Conservation (phyloP, 2,329 filamentous ascomycete genomes). For the Cordyceps fumosorosea region DNA sequence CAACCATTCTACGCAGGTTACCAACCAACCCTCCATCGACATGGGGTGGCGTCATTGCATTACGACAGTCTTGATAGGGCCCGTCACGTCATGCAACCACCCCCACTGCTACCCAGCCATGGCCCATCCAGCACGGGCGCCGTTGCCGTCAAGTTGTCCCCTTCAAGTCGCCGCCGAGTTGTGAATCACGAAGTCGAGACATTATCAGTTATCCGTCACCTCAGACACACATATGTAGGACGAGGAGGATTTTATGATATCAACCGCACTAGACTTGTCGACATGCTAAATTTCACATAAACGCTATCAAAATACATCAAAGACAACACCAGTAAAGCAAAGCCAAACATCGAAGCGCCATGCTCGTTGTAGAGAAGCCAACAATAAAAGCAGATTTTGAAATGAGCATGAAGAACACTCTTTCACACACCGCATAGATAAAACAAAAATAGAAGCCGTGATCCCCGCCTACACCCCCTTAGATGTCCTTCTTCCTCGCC, state of each 20-base stretch:
- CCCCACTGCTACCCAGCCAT: not conserved
- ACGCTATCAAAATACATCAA: not conserved
- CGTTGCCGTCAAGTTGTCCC: not conserved
- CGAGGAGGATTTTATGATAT: too few species aligned
- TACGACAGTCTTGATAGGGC: not conserved
- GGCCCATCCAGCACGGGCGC: not conserved
- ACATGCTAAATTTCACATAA: not conserved
- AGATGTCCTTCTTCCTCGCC: conserved; percentile 36
- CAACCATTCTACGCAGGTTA: not conserved
- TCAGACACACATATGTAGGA: too few species aligned
- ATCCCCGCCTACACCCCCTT: not conserved
- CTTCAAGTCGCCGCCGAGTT: not conserved
- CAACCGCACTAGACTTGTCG: not conserved
- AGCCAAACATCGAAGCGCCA: not conserved
- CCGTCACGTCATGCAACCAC: not conserved
- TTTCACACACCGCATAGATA: not conserved
- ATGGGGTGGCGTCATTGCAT: not conserved
- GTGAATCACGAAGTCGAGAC: too few species aligned
- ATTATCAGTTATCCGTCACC: too few species aligned
- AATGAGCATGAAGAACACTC: not conserved
- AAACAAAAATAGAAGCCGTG: not conserved
- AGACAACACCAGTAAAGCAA: not conserved
- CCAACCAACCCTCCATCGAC: not conserved
- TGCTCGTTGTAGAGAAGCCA: not conserved
- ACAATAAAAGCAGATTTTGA: not conserved